Base-by-base conservation (phyloP, 2,329 filamentous ascomycete genomes). In the Claviceps pusilla region DNA sequence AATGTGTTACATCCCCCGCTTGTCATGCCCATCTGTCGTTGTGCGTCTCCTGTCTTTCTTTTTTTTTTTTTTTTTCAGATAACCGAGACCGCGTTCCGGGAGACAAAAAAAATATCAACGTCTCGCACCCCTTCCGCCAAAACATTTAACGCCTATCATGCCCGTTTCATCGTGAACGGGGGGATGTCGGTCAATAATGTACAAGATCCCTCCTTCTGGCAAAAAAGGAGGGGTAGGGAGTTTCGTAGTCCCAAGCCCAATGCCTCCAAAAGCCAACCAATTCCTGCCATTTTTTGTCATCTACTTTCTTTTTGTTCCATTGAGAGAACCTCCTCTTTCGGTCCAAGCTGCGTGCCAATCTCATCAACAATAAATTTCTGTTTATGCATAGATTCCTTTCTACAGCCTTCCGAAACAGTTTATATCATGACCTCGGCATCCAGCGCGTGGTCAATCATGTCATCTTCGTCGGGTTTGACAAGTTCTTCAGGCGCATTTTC, bases 401-500 rank as follows among this genome's bases (percentile, higher is more conserved):
- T 37, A 3, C 33, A 2, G 9, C n/a, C n/a, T 7, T 11, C 35
- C 43, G 1, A 14, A 37, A 19, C 29, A 37, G 16, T 37, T 37
- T 50, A 60, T 42, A 59, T 68, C 56, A 71, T 68, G 29, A 71
- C 65, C 56, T 74, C 68, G 41, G 65, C 62, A 57, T 71, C 71
- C 47, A 69, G 66, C 57, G 64, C 62, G 43, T 62, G 55, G 33
- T 75, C 76, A 45, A 70, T 68, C 56, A 68, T 69, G 12, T 62
- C 68, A 33, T 65, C 64, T 43, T 6, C 43, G 28, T 71, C 77
- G 0, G 86, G 83, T 56, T 87, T 77, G 57, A 94, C 82, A 52
- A 87, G 71, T 70, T 95, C 88, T 65, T 88, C 84, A 33, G 75
- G 72, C 6, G 71, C 77, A 11, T 76, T 73, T 50, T 87, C 84